Evolutionary conservation across 2,329 filamentous ascomycete species (phyloP).

Genomic region (Penicillium sp.): DNA sequence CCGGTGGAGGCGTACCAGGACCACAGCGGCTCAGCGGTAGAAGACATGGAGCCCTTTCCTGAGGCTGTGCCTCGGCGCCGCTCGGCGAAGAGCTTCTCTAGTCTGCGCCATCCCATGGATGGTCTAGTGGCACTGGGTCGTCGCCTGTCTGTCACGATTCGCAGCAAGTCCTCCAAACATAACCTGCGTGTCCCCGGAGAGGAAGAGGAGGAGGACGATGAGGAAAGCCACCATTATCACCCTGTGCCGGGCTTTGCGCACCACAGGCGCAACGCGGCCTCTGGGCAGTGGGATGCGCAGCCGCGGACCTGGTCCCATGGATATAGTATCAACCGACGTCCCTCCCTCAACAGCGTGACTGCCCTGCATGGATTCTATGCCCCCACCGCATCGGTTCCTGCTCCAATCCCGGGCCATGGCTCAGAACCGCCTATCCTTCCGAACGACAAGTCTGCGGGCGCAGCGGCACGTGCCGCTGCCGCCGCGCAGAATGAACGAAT

Average conservation of each 20-base stretch:
- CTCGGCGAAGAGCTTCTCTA: slow-evolving; percentile 43
- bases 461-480: slow-evolving; percentile 48
- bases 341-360: slow-evolving; percentile 37
- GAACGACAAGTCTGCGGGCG: slow-evolving; percentile 41
- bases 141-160: slow-evolving; percentile 41
- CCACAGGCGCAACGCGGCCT: slow-evolving; percentile 21
- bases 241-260: slow-evolving; percentile 10
- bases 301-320: slow-evolving; percentile 30
- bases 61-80: slow-evolving; percentile 34
- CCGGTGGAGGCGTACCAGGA: slow-evolving; percentile 24
- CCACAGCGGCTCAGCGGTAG: slow-evolving; percentile 27
- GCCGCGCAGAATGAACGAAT: slow-evolving; percentile 49
- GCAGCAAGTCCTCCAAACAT: slow-evolving; percentile 38
- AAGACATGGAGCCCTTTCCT: slow-evolving; percentile 35
- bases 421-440: slow-evolving; percentile 41
- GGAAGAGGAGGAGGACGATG: slow-evolving; percentile 11
- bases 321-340: slow-evolving; percentile 34
- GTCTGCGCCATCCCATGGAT: slow-evolving; percentile 41
- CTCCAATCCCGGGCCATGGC: slow-evolving; percentile 38
- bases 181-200: slow-evolving; percentile 15
- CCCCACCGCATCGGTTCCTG: slow-evolving; percentile 27
- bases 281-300: slow-evolving; percentile 26
- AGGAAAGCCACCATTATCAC: slow-evolving; percentile 19
- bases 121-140: slow-evolving; percentile 43
- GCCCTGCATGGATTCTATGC: slow-evolving; percentile 36